A percentile compares a stretch with the other conserved stretches of the same genome.
phyloP scores from a whole-genome alignment of 164 flowering plant genomes.

The Kingdonia uniflora region DNA sequence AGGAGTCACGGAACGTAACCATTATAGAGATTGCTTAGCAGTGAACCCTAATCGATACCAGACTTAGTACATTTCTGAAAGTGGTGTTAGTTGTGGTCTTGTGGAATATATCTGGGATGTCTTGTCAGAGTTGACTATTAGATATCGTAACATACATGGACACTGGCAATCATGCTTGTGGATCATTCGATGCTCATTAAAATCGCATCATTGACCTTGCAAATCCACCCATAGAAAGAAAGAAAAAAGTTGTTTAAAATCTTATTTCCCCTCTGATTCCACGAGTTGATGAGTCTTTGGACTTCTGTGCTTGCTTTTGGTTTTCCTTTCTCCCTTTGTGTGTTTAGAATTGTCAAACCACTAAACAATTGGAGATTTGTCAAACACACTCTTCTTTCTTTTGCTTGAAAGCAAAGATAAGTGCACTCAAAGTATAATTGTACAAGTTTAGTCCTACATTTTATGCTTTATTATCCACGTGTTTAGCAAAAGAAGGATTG shows the following conservation, averaged over 20 bases:
- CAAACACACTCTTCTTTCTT: background rate
- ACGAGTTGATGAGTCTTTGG: background rate
- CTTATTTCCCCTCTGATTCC: background rate
- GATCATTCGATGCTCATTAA: no score
- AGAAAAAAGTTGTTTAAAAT: background rate
- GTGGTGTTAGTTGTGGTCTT: no score
- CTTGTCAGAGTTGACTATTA: no score
- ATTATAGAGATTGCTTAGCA: no score
- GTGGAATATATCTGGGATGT: no score
- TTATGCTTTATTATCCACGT: conserved; percentile 13
- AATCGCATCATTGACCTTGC: no score
- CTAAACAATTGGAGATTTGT: conserved; percentile 4
- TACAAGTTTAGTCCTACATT: background rate
- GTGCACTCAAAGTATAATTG: conserved; percentile 1
- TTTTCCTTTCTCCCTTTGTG: background rate
- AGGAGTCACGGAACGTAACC: no score
- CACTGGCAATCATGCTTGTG: no score
- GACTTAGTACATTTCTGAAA: no score
- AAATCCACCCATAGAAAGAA: background rate
- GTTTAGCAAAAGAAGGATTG: conserved; percentile 6
- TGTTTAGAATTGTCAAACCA: conserved; percentile 1
- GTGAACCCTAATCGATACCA: no score
- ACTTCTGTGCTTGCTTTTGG: background rate
- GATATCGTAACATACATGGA: no score
- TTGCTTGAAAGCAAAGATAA: conserved; percentile 8